Evolutionary conservation across 331 rosid genomes (phyloP), one percentile per base, ranked within the genome.

Genomic region (Rhamnella rubrinervis): DNA sequence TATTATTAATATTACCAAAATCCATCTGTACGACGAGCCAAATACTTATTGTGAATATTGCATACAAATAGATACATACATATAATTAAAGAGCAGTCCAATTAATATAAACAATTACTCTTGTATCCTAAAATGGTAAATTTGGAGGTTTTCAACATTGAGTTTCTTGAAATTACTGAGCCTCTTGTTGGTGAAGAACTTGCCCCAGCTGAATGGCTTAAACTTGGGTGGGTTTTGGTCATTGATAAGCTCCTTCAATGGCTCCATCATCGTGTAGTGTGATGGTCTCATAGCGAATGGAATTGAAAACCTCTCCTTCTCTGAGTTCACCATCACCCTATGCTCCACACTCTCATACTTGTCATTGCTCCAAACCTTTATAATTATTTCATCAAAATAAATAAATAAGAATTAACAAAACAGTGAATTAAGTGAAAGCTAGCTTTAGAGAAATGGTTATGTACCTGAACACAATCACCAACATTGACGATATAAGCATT

Each of bases 301-400:
- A 77, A 83, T 35, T 0, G 98, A 93, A 81, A 85, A 65, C 73
- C 98, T 86, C 57, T 75, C 97, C 78, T 41, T 93, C 17, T 68
- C 70, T 18, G 72, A 69, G 78, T 93, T 86, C 80, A 86, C 96
- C 69, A 82, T 83, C 72, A 80, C 98, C 51, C 96, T 82, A 64
- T 93, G 98, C 65, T 93, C 97, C 73, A 83, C 93, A 68, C 97
- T 90, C 75, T 90, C 87, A 61, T 88, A 93, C 78, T 59, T 86
- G 38, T 88, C 90, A 81, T 90, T 93, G 85, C 93, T 93, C 98
- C 97, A 93, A 41, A 93, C 98, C 98, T 92, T 23, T 23, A 23
- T 40, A 40, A 11, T 40, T 8, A 40, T 40, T 40, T 31, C 35
- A 31, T 31, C 3, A 8, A 40, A 40, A 40, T 7, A 7, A 40